Conservation (phyloP, 225 moss, liverwort and hornwort species). For the Anthoceros angustus region DNA sequence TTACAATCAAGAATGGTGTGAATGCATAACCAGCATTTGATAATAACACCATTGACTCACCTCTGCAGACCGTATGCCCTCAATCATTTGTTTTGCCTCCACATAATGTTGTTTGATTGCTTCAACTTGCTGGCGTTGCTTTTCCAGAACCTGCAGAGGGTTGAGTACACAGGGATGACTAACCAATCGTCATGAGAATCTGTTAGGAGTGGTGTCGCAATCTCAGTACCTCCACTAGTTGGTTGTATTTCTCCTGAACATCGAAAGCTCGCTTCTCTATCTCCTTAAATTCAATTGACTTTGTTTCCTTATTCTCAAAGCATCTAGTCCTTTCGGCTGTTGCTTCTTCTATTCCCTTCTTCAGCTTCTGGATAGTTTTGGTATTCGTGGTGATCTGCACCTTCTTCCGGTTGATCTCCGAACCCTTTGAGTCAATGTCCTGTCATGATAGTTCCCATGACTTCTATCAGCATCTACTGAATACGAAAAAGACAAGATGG, state of each 20-base stretch:
- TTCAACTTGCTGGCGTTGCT: slow-evolving; percentile 46
- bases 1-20: background rate
- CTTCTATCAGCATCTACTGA: background rate
- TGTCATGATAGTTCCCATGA: slow-evolving; percentile 8
- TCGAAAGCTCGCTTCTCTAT: slow-evolving; percentile 68
- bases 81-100: slow-evolving; percentile 45
- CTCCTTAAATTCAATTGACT: slow-evolving; percentile 49
- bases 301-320: slow-evolving; percentile 48
- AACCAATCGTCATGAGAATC: background rate
- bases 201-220: background rate
- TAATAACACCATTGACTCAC: slow-evolving; percentile 18
- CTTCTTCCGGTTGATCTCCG: slow-evolving; percentile 71
- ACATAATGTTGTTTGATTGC: slow-evolving; percentile 35
- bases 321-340: slow-evolving; percentile 44
- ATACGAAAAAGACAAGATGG: background rate
- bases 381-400: slow-evolving; percentile 62
- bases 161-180: background rate
- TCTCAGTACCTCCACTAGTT: slow-evolving; percentile 62
- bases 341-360: slow-evolving; percentile 52
- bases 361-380: slow-evolving; percentile 45
- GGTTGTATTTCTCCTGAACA: slow-evolving; percentile 50
- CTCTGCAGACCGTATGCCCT: slow-evolving; percentile 57
- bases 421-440: slow-evolving; percentile 72
- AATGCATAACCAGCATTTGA: background rate
- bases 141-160: slow-evolving; percentile 32